Conservation (phyloP, 176 grass and related monocot genomes). For the Poa pratensis region DNA sequence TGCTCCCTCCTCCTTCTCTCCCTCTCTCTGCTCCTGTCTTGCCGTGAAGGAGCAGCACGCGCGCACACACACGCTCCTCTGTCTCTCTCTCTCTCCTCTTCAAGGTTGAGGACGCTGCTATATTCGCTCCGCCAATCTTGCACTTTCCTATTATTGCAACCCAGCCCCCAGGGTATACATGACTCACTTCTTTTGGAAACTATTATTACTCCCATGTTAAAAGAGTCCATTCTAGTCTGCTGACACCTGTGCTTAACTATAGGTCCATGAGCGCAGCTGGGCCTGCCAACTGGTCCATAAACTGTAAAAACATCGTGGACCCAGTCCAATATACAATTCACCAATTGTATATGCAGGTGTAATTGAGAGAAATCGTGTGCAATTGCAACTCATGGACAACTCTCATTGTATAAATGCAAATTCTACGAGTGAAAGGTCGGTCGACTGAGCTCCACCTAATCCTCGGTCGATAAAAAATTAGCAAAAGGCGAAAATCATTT, state of each 20-base stretch:
- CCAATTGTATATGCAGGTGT: too few species aligned
- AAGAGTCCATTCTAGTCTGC: slow-evolving; percentile 4
- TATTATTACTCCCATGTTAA: neutral
- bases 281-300: neutral
- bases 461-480: too few species aligned
- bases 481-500: too few species aligned
- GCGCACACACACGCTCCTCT: slow-evolving; percentile 15
- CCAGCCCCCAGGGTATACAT: neutral
- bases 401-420: too few species aligned
- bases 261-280: neutral
- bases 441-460: too few species aligned
- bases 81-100: neutral
- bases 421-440: too few species aligned
- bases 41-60: slow-evolving; percentile 9
- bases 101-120: neutral
- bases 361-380: too few species aligned
- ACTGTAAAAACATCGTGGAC: neutral
- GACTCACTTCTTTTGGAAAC: slow-evolving; percentile 15
- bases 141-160: slow-evolving; percentile 46
- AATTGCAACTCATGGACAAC: too few species aligned
- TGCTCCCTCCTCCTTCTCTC: neutral
- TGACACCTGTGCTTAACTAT: neutral
- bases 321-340: too few species aligned
- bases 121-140: slow-evolving; percentile 40
- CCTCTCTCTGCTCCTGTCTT: slow-evolving; percentile 30